These are phyloP conservation scores for Termitomyces titanicus DNA, from an alignment of 768 basidiomycete species.

Conservation along the genomic window DNA sequence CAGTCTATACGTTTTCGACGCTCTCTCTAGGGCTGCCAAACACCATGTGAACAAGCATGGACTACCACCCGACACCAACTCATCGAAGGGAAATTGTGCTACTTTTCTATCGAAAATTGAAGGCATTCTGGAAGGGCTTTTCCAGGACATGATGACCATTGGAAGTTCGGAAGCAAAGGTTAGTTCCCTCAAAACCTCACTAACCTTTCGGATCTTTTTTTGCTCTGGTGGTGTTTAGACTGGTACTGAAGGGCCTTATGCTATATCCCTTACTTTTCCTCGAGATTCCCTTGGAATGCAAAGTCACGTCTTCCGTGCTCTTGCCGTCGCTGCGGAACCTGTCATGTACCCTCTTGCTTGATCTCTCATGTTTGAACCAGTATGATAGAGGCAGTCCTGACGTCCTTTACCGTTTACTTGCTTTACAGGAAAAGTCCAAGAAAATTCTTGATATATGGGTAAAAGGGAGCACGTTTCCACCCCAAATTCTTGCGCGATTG, in stretches of 20 bases:
- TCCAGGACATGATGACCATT: slow-evolving; percentile 75
- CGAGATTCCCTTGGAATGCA: not conserved
- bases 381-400: slow-evolving; percentile 38
- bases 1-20: slow-evolving; percentile 93
- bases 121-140: slow-evolving; percentile 84
- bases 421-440: slow-evolving; percentile 88
- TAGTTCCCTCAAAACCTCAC: slow-evolving; percentile 35
- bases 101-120: slow-evolving; percentile 89
- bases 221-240: not conserved
- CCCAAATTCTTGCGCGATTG: slow-evolving; percentile 69
- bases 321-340: not conserved
- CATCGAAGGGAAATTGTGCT: slow-evolving; percentile 65
- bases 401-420: slow-evolving; percentile 28
- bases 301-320: not conserved
- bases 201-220: not conserved
- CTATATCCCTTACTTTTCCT: not conserved
- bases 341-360: slow-evolving; percentile 22
- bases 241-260: not conserved
- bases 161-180: slow-evolving; percentile 80
- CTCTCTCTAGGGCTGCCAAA: slow-evolving; percentile 82
- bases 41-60: slow-evolving; percentile 62
- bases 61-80: slow-evolving; percentile 50
- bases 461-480: slow-evolving; percentile 86
- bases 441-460: slow-evolving; percentile 98
- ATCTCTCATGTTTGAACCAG: slow-evolving; percentile 21